Base-by-base conservation (phyloP, 2,329 filamentous ascomycete species). In the Tolypocladium cylindrosporum region DNA sequence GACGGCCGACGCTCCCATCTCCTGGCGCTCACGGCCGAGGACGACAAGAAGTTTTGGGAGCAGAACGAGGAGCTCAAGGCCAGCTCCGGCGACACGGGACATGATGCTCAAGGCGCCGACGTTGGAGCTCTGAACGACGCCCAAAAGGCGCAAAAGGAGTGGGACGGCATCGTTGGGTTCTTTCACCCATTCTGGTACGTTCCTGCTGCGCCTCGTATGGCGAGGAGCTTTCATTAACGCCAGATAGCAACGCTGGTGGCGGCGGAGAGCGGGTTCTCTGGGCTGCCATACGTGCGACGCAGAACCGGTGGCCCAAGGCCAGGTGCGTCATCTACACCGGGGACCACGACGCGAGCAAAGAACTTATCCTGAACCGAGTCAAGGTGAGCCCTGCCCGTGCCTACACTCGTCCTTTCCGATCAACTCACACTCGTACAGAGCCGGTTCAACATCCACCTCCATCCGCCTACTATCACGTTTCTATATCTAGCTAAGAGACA, bases 181-280 rank as follows among this genome's bases (percentile, higher is more conserved):
- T 96, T 99, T 70, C 94, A 99, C 72, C 94, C 94, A 1, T 99
- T 97, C 72, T 97, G 94, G 90, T 93, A 77, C 62, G 81, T 68
- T 40, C 8, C 37, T 58, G 31, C 56, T 52, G 10, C 39, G 34
- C 13, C 55, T 24, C 27, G 11, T 45, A 1, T 24, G n/a, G 31
- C 27, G 7, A 21, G 31, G 48, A 31, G 37, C 43, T 50, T n/a
- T 34, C 53, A 36, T 50, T 62, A 50, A 66, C 52, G 51, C 34
- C 37, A 36, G 9, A 19, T 24, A 94, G 90, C 74, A 97, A 99
- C 76, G 94, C 94, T 55, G 94, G 94, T 57, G 94, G 94, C 36
- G 94, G 94, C 60, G 94, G 94, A 61, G 94, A 99, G 75, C 82
- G 94, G 71, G 94, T 99, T 50, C 84, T 99, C 34, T 99, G 95